Evolutionary conservation across 192 early-diverging fungal genomes (phyloP).

Genomic region (Phlyctochytrium planicorne): DNA sequence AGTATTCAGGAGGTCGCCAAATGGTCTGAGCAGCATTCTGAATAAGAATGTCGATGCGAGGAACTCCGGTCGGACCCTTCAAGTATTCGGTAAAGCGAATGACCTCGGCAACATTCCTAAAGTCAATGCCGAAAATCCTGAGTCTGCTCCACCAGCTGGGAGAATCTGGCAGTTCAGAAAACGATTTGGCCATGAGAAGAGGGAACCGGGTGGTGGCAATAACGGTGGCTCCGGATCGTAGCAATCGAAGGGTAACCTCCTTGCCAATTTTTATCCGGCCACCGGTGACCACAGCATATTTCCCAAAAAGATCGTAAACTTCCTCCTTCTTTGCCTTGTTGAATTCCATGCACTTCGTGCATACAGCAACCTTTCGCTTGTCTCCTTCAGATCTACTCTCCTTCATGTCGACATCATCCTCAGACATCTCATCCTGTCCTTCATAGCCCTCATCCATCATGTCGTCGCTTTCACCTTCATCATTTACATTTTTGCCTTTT

Average conservation of each 20-base stretch:
- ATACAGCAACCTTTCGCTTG: slow-evolving; percentile 20
- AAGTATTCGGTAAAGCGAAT: slow-evolving; percentile 1
- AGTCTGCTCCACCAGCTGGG: slow-evolving; percentile 13
- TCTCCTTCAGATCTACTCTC: slow-evolving; percentile 9
- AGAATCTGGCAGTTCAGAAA: neutral
- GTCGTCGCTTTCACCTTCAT: slow-evolving; percentile 9
- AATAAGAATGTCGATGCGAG: slow-evolving; percentile 11
- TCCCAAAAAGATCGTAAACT: slow-evolving; percentile 22
- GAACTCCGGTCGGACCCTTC: neutral
- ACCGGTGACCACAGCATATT: slow-evolving; percentile 25
- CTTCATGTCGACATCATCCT: neutral
- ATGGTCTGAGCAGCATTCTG: slow-evolving; percentile 28
- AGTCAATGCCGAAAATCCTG: slow-evolving; percentile 15
- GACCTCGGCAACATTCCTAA: slow-evolving; percentile 14
- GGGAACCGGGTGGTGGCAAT: slow-evolving; percentile 36
- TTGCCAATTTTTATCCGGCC: slow-evolving; percentile 28
- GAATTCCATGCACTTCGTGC: slow-evolving; percentile 17
- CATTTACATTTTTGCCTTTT: slow-evolving; percentile 1
- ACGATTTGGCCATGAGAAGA: slow-evolving; percentile 14
- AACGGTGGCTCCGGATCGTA: slow-evolving; percentile 26
- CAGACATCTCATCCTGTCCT: slow-evolving; percentile 11
- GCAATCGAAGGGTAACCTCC: slow-evolving; percentile 22
- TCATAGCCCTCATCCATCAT: neutral
- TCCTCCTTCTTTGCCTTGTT: slow-evolving; percentile 19
- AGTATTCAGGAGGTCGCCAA: slow-evolving; percentile 17